Evolutionary conservation across 139 green algal genomes (phyloP).

Genomic region (Chlamydomonas schloesseri): DNA sequence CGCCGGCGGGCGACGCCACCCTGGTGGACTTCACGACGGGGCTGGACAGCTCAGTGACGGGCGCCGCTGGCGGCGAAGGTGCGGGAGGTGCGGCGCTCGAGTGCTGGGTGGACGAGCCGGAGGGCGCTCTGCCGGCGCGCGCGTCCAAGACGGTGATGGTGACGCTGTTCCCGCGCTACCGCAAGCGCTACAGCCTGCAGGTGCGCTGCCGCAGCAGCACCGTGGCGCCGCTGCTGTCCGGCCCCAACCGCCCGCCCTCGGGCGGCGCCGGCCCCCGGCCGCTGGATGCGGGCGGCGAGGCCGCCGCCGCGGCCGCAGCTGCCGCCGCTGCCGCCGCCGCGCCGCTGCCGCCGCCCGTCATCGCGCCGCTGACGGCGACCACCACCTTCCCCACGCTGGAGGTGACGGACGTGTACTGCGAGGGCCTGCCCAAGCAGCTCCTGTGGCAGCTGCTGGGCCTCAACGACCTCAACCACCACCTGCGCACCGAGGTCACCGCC

Average conservation of each 20-base stretch:
- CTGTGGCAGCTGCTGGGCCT: slow-evolving; percentile 67
- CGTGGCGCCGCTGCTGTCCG: slow-evolving; percentile 7
- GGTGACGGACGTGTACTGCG: slow-evolving; percentile 59
- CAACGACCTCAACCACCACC: slow-evolving; percentile 64
- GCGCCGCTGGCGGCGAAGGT: neutral
- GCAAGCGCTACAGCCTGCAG: slow-evolving; percentile 66
- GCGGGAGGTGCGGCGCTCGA: no score
- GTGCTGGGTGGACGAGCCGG: slow-evolving; percentile 66
- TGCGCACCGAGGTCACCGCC: slow-evolving; percentile 47
- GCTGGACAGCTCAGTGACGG: slow-evolving; percentile 7
- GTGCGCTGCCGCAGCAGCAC: slow-evolving; percentile 54
- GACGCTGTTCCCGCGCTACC: slow-evolving; percentile 66
- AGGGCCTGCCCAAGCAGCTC: slow-evolving; percentile 55
- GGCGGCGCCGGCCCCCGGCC: neutral
- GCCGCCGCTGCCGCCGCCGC: neutral
- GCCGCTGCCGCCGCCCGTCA: neutral
- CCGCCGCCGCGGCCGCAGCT: neutral
- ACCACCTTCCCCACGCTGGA: slow-evolving; percentile 62
- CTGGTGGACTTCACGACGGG: slow-evolving; percentile 17
- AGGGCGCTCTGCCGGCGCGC: slow-evolving; percentile 56
- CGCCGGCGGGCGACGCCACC: slow-evolving; percentile 20
- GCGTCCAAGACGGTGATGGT: slow-evolving; percentile 58
- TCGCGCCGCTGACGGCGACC: slow-evolving; percentile 38
- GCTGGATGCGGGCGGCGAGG: neutral
- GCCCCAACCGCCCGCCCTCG: slow-evolving; percentile 21